phyloP scores from a whole-genome alignment of 305 asterid genomes.

The Fraxinus nigra region DNA sequence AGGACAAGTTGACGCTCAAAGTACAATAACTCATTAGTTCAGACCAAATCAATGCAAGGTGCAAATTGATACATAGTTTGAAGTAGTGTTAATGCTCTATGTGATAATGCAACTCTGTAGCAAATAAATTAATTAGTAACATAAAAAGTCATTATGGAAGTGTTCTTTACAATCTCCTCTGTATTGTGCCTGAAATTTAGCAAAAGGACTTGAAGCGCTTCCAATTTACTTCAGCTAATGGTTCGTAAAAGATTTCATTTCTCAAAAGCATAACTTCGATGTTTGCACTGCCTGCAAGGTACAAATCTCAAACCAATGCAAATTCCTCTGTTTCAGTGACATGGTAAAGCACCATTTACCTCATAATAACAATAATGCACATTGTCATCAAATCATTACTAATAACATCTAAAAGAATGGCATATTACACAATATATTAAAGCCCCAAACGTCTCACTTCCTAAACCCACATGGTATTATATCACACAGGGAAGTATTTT shows the following conservation, averaged over 20 bases:
- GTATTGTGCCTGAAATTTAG: not conserved
- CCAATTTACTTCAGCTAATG: not conserved
- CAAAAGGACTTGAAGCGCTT: constrained; percentile 1
- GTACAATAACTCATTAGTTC: not conserved
- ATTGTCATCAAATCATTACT: constrained; percentile 12
- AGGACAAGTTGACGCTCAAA: not conserved
- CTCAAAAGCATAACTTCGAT: not conserved
- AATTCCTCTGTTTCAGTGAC: not conserved
- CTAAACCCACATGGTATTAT: not conserved
- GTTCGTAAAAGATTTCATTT: constrained; percentile 10
- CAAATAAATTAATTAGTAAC: not conserved
- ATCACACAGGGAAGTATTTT: not conserved
- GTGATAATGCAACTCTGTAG: not conserved
- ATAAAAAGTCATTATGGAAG: constrained; percentile 1
- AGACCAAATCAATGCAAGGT: not conserved
- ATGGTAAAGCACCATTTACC: not conserved
- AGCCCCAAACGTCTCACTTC: not conserved
- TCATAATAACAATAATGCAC: constrained; percentile 14
- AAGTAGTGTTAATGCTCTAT: not conserved
- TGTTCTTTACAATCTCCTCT: not conserved
- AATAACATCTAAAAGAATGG: constrained; percentile 3
- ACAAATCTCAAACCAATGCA: constrained; percentile 6
- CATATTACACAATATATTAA: not conserved
- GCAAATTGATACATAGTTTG: not conserved
- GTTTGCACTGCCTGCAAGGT: not conserved